Conservation (phyloP, 2,329 filamentous ascomycete species). For the Pestalotiopsis sp. region DNA sequence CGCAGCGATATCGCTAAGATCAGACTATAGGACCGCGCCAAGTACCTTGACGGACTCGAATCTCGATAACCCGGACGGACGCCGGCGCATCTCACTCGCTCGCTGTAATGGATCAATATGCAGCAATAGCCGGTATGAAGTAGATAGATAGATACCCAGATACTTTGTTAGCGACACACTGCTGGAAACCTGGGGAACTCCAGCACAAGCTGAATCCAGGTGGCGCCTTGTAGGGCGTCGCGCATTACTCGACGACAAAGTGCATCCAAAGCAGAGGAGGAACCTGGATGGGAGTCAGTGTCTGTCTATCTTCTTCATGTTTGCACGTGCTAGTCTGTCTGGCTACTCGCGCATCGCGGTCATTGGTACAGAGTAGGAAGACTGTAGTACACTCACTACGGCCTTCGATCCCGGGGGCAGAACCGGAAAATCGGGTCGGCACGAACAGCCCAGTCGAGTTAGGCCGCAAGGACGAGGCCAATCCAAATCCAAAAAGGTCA, state of each 20-base stretch:
- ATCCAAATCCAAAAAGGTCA: not conserved
- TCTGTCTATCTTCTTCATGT: not conserved
- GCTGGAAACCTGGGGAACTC: not conserved
- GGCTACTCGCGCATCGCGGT: not conserved
- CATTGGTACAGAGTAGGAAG: not conserved
- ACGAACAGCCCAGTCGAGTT: conserved; percentile 8
- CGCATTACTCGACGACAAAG: not conserved
- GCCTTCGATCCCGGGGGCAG: not conserved
- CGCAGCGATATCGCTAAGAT: conserved; percentile 1
- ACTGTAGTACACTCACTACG: not conserved
- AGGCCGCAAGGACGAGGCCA: not conserved
- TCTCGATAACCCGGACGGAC: not conserved
- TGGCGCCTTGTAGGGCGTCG: not conserved
- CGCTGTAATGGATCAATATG: too few species aligned
- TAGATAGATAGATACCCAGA: too few species aligned
- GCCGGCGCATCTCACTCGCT: not conserved
- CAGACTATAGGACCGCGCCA: not conserved
- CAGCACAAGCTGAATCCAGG: not conserved
- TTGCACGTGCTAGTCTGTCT: not conserved
- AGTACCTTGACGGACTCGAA: not conserved
- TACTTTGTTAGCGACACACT: too few species aligned
- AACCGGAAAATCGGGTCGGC: conserved; percentile 6
- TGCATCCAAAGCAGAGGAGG: not conserved
- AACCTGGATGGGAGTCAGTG: not conserved
- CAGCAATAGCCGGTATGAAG: not conserved